Evolutionary conservation across 805 yeast species (phyloP).

Genomic region (Allodekkera sacchari): DNA sequence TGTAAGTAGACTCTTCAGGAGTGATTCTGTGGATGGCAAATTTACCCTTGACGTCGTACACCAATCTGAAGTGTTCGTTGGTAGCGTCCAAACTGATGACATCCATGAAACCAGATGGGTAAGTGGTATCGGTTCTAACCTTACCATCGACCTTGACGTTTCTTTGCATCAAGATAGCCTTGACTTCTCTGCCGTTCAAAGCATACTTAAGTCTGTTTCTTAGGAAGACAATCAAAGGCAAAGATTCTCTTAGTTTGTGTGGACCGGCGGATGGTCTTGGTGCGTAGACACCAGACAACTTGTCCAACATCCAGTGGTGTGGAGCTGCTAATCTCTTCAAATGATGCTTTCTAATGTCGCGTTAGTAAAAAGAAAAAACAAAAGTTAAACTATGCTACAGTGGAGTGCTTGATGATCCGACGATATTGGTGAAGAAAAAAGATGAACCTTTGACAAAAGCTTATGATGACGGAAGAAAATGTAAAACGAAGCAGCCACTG

Average conservation of each 20-base stretch:
- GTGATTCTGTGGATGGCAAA: conserved; percentile 99
- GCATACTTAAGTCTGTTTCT: conserved; percentile 99
- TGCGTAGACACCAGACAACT: conserved; percentile 97
- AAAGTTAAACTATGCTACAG: too few relatives aligned
- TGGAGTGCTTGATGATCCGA: too few relatives aligned
- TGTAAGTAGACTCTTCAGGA: conserved; percentile 97
- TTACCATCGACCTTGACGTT: conserved; percentile 98
- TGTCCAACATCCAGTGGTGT: conserved; percentile 99
- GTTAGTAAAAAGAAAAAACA: not conserved
- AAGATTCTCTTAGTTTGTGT: conserved; percentile 97
- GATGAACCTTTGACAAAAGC: too few relatives aligned
- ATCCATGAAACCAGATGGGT: conserved; percentile 99
- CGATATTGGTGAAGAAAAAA: too few relatives aligned
- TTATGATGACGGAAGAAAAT: too few relatives aligned
- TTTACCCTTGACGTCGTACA: conserved; percentile 98
- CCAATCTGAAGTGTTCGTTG: conserved; percentile 98
- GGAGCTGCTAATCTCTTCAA: conserved; percentile 99
- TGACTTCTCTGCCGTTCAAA: conserved; percentile 97
- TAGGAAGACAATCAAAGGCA: conserved; percentile 92
- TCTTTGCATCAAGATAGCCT: conserved; percentile 96
- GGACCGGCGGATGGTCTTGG: conserved; percentile 99
- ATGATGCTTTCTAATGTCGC: conserved; percentile 80
- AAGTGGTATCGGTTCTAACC: conserved; percentile 98
- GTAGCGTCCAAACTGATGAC: conserved; percentile 96
- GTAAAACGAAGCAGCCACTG: too few relatives aligned